Base-by-base conservation (phyloP, 2,329 filamentous ascomycete genomes). In the Akanthomyces lecanii region DNA sequence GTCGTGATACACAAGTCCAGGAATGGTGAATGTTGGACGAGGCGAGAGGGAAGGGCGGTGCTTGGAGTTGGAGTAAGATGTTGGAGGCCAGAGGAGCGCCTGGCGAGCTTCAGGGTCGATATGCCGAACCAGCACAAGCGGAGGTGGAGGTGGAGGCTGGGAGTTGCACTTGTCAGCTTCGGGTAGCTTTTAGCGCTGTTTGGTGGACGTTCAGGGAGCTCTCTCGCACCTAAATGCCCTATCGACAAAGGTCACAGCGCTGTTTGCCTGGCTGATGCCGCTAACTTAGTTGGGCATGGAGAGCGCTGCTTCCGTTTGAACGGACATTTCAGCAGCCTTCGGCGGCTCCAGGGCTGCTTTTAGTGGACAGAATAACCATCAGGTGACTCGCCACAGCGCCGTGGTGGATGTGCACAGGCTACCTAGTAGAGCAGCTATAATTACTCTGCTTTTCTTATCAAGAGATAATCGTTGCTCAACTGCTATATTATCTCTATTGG, bases 261-360 rank as follows among this genome's bases (percentile, higher is more conserved):
- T 50, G 6, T 60, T 33, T 60, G 57, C 25, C n/a, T 18, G n/a
- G 57, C 25, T 57, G 54, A 45, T 28, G 18, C 38, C n/a, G n/a
- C 51, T 62, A 55, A 56, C 60, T 6, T n/a, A 36, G 23, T 62
- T 50, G 60, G 60, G 60, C 60, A 56, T 55, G 44, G 42, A 55
- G 16, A 30, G 10, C 8, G 47, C 48, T 36, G 23, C 36, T 10
- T 16, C 18, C 12, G 6, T 6, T 36, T 7, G 23, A 25, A 5
- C 12, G 18, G 45, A 8, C 23, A 21, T 4, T 33, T 38, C 42
- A n/a, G 56, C 47, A 7, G 54, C 18, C 23, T 45, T 25, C 5
- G 25, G 45, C 47, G 44, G 33, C n/a, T 40, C 16, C 4, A 44
- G 4, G 48, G 14, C 48, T 5, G 1, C 16, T 10, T 25, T 40